Base-by-base conservation (phyloP, 1,284 basidiomycete genomes). In the Ganoderma resinaceum region DNA sequence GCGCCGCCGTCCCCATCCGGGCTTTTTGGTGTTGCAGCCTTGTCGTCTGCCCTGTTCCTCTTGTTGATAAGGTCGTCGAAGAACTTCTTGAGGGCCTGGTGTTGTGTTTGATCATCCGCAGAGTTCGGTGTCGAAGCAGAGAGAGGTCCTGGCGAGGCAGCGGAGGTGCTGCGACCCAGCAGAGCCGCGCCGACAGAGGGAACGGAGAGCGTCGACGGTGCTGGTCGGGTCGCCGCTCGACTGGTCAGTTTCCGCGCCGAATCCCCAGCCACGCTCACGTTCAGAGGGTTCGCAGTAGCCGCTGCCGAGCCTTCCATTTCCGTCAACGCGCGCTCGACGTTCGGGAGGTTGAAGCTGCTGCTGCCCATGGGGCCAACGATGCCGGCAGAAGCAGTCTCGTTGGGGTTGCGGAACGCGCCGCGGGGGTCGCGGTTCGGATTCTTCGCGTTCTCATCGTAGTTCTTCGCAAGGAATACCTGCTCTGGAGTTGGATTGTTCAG, bases 331-430 rank as follows among this genome's bases (percentile, higher is more conserved):
- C 89, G 90, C 79, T 96, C 95, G 46, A 97, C 96, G 66, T 86
- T 91, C 0, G 95, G 95, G 60, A 97, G 82, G 74, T 80, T 92
- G 81, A 96, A 91, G 68, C 91, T 92, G 76, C 87, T 93, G 76
- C 89, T 91, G 65, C 93, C 93, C 82, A 98, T 89, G 0, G 96
- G 96, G 0, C 96, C 96, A 9, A 98, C 96, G 62, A 97, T 89
- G 55, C 91, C 91, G 0, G 90, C 86, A 4, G 85, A 79, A 12
- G 84, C 80, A 26, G 85, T 76, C 72, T 91, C 88, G 72, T 85
- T 78, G 43, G 92, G 91, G 75, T 91, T 91, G 63, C 91, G 86
- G 86, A 97, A 96, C 2, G 92, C 89, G n/a, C 90, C 90, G 63
- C 94, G 90, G 18, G 95, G 95, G 81, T 97, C 95, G 66, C 93